Percentiles rank a stretch among this genome's conserved stretches.
These are phyloP conservation scores for Limnanthes douglasii DNA, from an alignment of 345 rosid species.

Conservation along the genomic window DNA sequence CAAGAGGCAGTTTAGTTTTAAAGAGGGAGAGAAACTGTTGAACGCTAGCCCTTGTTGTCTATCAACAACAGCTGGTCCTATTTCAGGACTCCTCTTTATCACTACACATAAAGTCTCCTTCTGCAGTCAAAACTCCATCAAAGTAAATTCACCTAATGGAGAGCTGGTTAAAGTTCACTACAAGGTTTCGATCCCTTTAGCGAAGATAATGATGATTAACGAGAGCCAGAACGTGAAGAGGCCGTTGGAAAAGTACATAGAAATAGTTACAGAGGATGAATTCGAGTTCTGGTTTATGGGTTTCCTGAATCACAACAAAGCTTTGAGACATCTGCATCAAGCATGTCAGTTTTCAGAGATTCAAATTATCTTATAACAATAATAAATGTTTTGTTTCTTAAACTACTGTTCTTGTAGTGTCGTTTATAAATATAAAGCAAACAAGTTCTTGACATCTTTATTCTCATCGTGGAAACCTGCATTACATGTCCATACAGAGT, in stretches of 20 bases:
- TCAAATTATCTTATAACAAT: too few species aligned
- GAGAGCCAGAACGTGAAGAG: constrained; percentile 38
- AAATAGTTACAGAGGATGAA: constrained; percentile 45
- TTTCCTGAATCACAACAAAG: constrained; percentile 53
- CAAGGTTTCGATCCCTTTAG: constrained; percentile 47
- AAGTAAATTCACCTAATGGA: constrained; percentile 27
- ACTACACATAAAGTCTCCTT: constrained; percentile 24
- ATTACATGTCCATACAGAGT: too few species aligned
- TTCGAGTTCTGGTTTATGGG: constrained; percentile 97
- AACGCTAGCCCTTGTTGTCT: constrained; percentile 41
- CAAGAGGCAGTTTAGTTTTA: constrained; percentile 21
- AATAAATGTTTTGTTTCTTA: too few species aligned
- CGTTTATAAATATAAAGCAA: too few species aligned
- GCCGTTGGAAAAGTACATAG: constrained; percentile 58
- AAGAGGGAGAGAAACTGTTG: constrained; percentile 29
- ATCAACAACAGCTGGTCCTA: constrained; percentile 48
- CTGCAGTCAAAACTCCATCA: constrained; percentile 28
- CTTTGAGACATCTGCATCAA: constrained; percentile 39
- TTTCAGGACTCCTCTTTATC: constrained; percentile 40
- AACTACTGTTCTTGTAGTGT: too few species aligned
- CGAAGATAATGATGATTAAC: constrained; percentile 36
- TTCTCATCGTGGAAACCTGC: too few species aligned
- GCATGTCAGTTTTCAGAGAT: constrained; percentile 22
- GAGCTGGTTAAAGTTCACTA: constrained; percentile 23
- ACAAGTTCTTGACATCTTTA: too few species aligned